Conservation (phyloP, 2,329 filamentous ascomycete genomes). For the Dissoconium aciculare region DNA sequence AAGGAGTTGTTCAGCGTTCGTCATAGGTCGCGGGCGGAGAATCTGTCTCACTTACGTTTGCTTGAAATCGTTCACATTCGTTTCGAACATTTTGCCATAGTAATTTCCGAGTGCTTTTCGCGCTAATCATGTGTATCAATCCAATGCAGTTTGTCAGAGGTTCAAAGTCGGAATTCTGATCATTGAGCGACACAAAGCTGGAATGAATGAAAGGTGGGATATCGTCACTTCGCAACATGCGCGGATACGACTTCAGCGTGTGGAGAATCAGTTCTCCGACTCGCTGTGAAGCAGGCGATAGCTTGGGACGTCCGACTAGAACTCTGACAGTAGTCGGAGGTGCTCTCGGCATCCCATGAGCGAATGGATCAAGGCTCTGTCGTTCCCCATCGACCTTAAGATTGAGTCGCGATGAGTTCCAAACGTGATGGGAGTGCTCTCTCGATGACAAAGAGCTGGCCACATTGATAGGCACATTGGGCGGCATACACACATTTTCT, state of each 20-base stretch:
- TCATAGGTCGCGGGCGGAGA: too few relatives aligned
- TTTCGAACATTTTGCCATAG: constrained; percentile 32
- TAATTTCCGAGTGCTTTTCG: constrained; percentile 26
- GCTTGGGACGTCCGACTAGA: too few relatives aligned
- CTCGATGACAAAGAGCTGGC: too few relatives aligned
- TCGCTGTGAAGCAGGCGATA: too few relatives aligned
- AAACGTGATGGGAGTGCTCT: too few relatives aligned
- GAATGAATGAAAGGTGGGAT: constrained; percentile 33
- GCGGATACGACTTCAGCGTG: constrained; percentile 31
- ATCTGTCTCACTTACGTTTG: constrained; percentile 26
- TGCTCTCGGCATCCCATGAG: too few relatives aligned
- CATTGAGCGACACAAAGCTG: constrained; percentile 14
- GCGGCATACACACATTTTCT: too few relatives aligned
- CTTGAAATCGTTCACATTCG: constrained; percentile 29
- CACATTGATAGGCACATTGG: too few relatives aligned
- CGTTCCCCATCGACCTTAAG: too few relatives aligned
- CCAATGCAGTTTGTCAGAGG: constrained; percentile 30
- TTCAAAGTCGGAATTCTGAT: constrained; percentile 21
- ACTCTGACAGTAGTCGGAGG: too few relatives aligned
- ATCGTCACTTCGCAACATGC: constrained; percentile 27
- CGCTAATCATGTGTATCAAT: constrained; percentile 28
- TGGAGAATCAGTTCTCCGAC: constrained; percentile 26
- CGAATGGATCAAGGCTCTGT: too few relatives aligned
- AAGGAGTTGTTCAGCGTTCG: constrained; percentile 1
- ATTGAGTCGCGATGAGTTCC: too few relatives aligned